A percentile compares a stretch with the other conserved stretches of the same genome.
Conservation (phyloP, 768 basidiomycete species). For the Grammothele lineata region DNA sequence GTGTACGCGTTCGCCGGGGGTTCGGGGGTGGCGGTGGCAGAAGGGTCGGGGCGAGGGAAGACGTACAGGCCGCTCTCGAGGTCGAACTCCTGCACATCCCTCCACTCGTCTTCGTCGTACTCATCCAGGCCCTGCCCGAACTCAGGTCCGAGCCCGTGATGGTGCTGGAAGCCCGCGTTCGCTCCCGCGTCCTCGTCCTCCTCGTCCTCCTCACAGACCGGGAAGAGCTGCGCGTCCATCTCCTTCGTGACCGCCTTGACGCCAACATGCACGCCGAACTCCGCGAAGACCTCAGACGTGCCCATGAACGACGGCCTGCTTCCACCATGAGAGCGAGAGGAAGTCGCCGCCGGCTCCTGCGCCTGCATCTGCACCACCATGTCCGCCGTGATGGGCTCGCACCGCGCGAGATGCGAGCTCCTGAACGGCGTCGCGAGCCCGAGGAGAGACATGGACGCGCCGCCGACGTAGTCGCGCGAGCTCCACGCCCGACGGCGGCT, state of each 20-base stretch:
- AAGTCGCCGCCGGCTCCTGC: not conserved
- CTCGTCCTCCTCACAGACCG: constrained; percentile 29
- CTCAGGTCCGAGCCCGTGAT: not conserved
- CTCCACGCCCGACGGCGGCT: constrained; percentile 67
- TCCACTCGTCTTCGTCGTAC: constrained; percentile 11
- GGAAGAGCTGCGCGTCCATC: constrained; percentile 25
- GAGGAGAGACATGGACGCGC: constrained; percentile 32
- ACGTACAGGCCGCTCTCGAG: constrained; percentile 10
- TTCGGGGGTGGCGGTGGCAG: not conserved
- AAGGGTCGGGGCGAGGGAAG: constrained; percentile 1
- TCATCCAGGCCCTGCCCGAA: constrained; percentile 8
- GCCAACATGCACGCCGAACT: constrained; percentile 10
- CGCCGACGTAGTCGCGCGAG: constrained; percentile 41
- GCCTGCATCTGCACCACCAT: not conserved
- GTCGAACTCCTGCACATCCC: constrained; percentile 7
- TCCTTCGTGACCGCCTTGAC: constrained; percentile 22
- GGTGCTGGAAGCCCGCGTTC: too few relatives aligned
- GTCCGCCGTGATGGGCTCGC: constrained; percentile 17
- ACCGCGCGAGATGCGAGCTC: constrained; percentile 46
- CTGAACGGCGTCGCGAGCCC: constrained; percentile 47
- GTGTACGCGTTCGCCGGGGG: constrained; percentile 5
- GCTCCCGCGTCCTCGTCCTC: constrained; percentile 18
- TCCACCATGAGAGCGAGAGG: not conserved
- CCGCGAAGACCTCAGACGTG: constrained; percentile 8
- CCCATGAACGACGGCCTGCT: not conserved